Evolutionary conservation across 2,329 filamentous ascomycete genomes (phyloP).

Genomic region (Orbilia blumenaviensis): DNA sequence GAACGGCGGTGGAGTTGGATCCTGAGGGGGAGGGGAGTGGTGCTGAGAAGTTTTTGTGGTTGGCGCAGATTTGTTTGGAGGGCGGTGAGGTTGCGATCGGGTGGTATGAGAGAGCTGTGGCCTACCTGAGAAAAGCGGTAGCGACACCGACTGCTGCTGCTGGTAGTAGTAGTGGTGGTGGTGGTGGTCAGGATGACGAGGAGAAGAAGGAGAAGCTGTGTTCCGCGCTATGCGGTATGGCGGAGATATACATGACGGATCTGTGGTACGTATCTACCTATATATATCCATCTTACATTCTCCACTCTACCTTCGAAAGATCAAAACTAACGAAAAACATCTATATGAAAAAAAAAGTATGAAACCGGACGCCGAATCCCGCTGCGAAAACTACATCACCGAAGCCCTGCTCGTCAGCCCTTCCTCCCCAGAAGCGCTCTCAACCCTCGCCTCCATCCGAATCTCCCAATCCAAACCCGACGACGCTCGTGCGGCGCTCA

Average conservation of each 20-base stretch:
- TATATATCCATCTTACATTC: not conserved
- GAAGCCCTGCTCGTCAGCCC: constrained; percentile 89
- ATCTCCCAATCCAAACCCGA: constrained; percentile 84
- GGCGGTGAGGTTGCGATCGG: constrained; percentile 72
- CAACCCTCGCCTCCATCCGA: constrained; percentile 91
- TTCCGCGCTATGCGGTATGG: constrained; percentile 89
- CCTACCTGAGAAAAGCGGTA: constrained; percentile 70
- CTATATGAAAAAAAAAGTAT: no score
- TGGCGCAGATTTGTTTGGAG: constrained; percentile 85
- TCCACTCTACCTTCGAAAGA: no score
- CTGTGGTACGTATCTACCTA: constrained; percentile 70
- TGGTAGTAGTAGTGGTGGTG: not conserved
- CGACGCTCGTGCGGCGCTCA: constrained; percentile 81
- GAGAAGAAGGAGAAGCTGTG: constrained; percentile 76
- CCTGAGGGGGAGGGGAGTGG: constrained; percentile 76
- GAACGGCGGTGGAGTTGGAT: constrained; percentile 78
- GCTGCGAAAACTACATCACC: constrained; percentile 87
- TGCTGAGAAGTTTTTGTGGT: constrained; percentile 91
- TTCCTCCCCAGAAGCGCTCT: constrained; percentile 84
- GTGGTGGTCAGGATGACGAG: constrained; percentile 70
- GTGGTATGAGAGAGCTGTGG: constrained; percentile 77
- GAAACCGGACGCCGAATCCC: constrained; percentile 88
- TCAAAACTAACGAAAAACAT: not conserved
- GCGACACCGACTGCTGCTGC: no score
- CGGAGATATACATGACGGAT: constrained; percentile 99